Evolutionary conservation across 805 yeast species (phyloP).

Genomic region (Torulaspora indica): DNA sequence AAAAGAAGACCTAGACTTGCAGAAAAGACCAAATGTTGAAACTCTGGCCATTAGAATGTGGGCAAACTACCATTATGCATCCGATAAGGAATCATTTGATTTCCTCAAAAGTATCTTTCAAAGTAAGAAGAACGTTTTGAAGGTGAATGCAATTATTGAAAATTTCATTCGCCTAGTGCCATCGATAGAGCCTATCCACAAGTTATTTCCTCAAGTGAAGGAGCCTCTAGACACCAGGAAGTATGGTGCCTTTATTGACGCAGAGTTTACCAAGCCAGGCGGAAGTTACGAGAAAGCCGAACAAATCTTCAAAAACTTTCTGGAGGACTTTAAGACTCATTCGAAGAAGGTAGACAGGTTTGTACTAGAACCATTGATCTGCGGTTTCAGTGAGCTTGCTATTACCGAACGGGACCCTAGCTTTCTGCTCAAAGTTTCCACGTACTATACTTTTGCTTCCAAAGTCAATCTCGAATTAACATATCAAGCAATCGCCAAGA

Average conservation of each 20-base stretch:
- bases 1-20: slow-evolving; percentile 2
- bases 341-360: slow-evolving; percentile 7
- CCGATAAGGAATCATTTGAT: slow-evolving; percentile 16
- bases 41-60: slow-evolving; percentile 27
- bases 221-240: slow-evolving; percentile 21
- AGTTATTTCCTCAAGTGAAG: slow-evolving; percentile 21
- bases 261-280: slow-evolving; percentile 24
- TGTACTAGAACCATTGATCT: slow-evolving; percentile 20
- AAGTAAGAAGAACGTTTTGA: slow-evolving; percentile 16
- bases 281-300: slow-evolving; percentile 26
- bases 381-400: slow-evolving; percentile 22
- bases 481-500: slow-evolving; percentile 13
- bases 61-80: slow-evolving; percentile 18
- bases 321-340: slow-evolving; percentile 11
- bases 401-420: slow-evolving; percentile 14
- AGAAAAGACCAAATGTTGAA: slow-evolving; percentile 17
- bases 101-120: slow-evolving; percentile 22
- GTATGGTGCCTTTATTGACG: slow-evolving; percentile 23
- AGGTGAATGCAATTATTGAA: slow-evolving; percentile 18
- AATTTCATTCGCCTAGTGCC: slow-evolving; percentile 24
- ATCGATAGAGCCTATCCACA: slow-evolving; percentile 20
- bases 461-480: slow-evolving; percentile 16
- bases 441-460: slow-evolving; percentile 20
- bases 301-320: slow-evolving; percentile 21
- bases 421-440: slow-evolving; percentile 16